Percentiles rank a stretch among this genome's conserved stretches.
Evolutionary conservation across 2,329 filamentous ascomycete species (phyloP).

Genomic region (Cladosporium sp.): DNA sequence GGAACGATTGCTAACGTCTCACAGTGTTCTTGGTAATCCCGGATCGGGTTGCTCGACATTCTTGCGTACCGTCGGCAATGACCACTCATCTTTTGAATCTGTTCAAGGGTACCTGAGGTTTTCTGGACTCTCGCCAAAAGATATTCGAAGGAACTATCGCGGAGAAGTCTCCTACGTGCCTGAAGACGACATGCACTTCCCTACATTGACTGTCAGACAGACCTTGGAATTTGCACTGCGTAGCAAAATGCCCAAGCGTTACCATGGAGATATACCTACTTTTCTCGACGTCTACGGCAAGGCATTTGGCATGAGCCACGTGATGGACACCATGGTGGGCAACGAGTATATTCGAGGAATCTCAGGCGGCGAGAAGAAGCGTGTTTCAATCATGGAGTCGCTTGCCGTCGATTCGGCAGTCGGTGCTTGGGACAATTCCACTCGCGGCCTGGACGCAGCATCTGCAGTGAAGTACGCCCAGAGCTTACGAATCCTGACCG

Average conservation of each 20-base stretch:
- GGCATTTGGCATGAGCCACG: too few species aligned
- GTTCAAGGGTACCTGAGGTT: neutral
- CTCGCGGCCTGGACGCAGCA: slow-evolving; percentile 67
- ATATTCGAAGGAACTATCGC: slow-evolving; percentile 47
- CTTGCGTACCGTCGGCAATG: neutral
- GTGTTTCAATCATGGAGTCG: slow-evolving; percentile 44
- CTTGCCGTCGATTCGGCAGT: neutral
- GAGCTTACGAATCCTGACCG: slow-evolving; percentile 62
- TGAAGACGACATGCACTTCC: slow-evolving; percentile 79
- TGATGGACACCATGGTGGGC: slow-evolving; percentile 58
- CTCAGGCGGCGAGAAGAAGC: slow-evolving; percentile 63
- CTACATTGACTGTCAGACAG: slow-evolving; percentile 80
- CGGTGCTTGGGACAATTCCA: slow-evolving; percentile 66
- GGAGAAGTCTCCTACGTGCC: slow-evolving; percentile 82
- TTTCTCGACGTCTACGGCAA: too few species aligned
- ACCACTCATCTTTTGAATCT: neutral
- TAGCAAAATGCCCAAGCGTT: slow-evolving; percentile 63
- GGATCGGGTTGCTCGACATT: neutral
- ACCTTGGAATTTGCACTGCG: slow-evolving; percentile 81
- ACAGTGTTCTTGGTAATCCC: neutral
- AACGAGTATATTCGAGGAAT: slow-evolving; percentile 63
- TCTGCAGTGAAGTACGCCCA: slow-evolving; percentile 72
- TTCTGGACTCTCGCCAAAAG: neutral
- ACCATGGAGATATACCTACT: too few species aligned
- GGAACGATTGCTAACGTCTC: neutral